phyloP scores from a whole-genome alignment of 2,329 filamentous ascomycete species.

The Aspergillus latus region DNA sequence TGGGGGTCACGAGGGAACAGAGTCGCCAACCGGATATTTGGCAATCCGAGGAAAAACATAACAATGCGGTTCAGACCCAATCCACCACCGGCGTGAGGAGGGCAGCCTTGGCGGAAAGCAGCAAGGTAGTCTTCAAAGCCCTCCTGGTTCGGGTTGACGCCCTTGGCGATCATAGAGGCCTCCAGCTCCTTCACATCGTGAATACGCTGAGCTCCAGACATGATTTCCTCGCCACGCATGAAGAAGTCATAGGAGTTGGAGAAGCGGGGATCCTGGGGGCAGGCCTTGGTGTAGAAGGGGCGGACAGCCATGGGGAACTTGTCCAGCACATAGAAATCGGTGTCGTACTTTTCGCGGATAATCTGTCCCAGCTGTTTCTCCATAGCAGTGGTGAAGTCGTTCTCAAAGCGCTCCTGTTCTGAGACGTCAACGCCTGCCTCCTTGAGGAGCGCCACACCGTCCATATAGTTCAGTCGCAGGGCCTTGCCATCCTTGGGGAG shows the following conservation, averaged over 20 bases:
- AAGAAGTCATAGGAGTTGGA: slow-evolving; percentile 71
- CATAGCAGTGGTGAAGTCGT: slow-evolving; percentile 50
- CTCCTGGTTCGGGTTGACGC: slow-evolving; percentile 58
- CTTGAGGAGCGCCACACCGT: slow-evolving; percentile 49
- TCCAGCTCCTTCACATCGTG: slow-evolving; percentile 60
- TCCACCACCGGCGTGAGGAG: slow-evolving; percentile 65
- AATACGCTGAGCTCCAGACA: slow-evolving; percentile 67
- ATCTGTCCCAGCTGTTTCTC: slow-evolving; percentile 75
- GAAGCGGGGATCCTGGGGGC: slow-evolving; percentile 64
- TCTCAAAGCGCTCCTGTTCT: slow-evolving; percentile 50
- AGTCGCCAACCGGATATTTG: slow-evolving; percentile 62
- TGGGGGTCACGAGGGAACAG: slow-evolving; percentile 65
- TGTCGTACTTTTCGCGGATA: slow-evolving; percentile 83
- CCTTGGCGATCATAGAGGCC: slow-evolving; percentile 59
- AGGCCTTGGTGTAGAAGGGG: slow-evolving; percentile 89
- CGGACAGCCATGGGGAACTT: slow-evolving; percentile 89
- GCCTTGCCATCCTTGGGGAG: slow-evolving; percentile 52
- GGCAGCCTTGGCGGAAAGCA: slow-evolving; percentile 64
- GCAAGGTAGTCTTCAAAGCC: slow-evolving; percentile 65
- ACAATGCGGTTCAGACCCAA: slow-evolving; percentile 67
- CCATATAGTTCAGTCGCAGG: slow-evolving; percentile 51
- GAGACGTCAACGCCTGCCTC: slow-evolving; percentile 52
- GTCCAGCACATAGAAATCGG: slow-evolving; percentile 95
- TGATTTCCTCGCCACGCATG: slow-evolving; percentile 69
- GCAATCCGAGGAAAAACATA: slow-evolving; percentile 65